Evolutionary conservation across 2,329 filamentous ascomycete genomes (phyloP).

Genomic region (Lecanicillium sp.): DNA sequence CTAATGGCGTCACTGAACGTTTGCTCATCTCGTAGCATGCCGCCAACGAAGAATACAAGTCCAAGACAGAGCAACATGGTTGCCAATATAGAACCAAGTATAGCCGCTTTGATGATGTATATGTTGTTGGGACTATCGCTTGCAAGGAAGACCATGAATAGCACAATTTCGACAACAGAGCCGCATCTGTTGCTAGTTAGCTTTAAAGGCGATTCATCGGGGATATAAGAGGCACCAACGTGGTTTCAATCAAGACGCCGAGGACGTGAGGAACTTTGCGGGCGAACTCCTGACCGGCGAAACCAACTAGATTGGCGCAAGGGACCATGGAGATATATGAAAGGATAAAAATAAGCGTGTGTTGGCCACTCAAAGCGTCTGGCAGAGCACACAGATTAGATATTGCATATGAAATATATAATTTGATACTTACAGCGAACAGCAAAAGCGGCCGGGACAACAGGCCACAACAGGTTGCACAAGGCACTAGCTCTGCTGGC

Average conservation of each 20-base stretch:
- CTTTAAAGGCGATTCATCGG: not conserved
- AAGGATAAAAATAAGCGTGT: conserved; percentile 37
- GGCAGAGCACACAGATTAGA: conserved; percentile 5
- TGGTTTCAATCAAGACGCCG: conserved; percentile 53
- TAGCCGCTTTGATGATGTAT: conserved; percentile 73
- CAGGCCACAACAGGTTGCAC: conserved; percentile 42
- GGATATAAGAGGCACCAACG: conserved; percentile 23
- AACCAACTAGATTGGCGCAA: conserved; percentile 42
- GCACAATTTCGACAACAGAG: conserved; percentile 70
- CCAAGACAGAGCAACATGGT: conserved; percentile 76
- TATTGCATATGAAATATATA: not conserved
- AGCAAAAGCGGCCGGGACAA: conserved; percentile 39
- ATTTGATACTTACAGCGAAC: conserved; percentile 24
- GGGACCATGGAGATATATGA: conserved; percentile 44
- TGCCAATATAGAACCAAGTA: conserved; percentile 74
- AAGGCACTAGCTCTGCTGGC: conserved; percentile 34
- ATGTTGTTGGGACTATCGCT: conserved; percentile 34
- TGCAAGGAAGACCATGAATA: conserved; percentile 68
- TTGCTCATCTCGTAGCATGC: conserved; percentile 58
- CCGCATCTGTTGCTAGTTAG: conserved; percentile 38
- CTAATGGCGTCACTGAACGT: conserved; percentile 67
- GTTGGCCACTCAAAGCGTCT: conserved; percentile 26
- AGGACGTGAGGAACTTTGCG: conserved; percentile 69
- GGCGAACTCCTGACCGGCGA: conserved; percentile 59
- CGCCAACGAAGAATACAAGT: conserved; percentile 70